Base-by-base conservation (phyloP, 768 basidiomycete genomes). In the Rhizopogon rudus region DNA sequence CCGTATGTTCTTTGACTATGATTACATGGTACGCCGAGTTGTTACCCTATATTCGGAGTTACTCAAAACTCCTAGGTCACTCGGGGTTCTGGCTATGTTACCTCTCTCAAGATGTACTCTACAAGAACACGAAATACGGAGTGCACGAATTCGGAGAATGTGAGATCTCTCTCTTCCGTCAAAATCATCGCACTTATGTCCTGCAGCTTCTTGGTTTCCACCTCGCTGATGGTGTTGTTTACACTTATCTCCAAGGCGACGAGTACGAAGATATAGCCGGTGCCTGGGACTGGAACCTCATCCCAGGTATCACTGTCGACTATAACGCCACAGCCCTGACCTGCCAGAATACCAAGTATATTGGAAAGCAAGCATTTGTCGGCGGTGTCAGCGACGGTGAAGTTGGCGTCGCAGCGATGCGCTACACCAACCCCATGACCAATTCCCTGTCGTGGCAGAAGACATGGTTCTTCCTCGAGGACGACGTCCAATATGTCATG, bases 201-300 rank as follows among this genome's bases (percentile, higher is more conserved):
- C 44, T 31, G 28, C 52, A 82, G 81, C 83, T 82, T 8, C 67
- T 80, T 20, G 87, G 85, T 12, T 87, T 88, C 70, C 87, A 90
- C 63, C 73, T 90, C 6, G 75, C 84, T 2, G 84, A 87, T 51
- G 87, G 87, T 2, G 77, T 77, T 0, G 64, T 82, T 8, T 82
- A 84, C 64, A 88, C 82, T 0, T 87, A 88, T 66, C 62, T 84
- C 22, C 68, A 71, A 46, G 88, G 88, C 13, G 71, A 81, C 59
- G 87, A 89, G 65, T 89, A 88, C 63, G 83, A 86, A 62, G 86
- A 88, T 61, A 88, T 88, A 37, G 70, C 81, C 3, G 87, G 81
- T 4, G 75, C 81, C 3, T 87, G 86, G 87, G 85, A 90, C 66
- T 90, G 88, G 88, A 82, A 87, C 60, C 75, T 87, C 7, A 81